phyloP scores from a whole-genome alignment of 352 stramenopile species.

The Pythium volutum region DNA sequence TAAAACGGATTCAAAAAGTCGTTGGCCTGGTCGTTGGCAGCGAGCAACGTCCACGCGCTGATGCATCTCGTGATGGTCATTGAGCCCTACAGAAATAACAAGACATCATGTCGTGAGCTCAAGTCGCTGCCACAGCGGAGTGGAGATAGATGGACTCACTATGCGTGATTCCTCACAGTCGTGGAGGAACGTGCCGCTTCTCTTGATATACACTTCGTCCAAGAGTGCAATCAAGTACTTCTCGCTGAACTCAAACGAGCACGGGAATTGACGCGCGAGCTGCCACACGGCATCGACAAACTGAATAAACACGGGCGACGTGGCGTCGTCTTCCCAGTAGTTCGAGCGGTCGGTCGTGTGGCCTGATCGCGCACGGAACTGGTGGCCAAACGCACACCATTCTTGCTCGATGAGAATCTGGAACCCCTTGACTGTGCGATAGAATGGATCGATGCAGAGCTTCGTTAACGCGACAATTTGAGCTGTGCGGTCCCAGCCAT shows the following conservation, averaged over 20 bases:
- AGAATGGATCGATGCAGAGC: slow-evolving; percentile 97
- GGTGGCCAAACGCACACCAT: slow-evolving; percentile 98
- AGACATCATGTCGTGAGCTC: neutral
- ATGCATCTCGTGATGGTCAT: slow-evolving; percentile 59
- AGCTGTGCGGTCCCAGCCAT: slow-evolving; percentile 98
- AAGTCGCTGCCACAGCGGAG: neutral
- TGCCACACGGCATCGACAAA: slow-evolving; percentile 99
- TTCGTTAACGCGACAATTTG: slow-evolving; percentile 95
- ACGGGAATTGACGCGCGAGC: slow-evolving; percentile 94
- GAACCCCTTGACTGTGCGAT: slow-evolving; percentile 96
- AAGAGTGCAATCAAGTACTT: slow-evolving; percentile 90
- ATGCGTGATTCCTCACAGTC: slow-evolving; percentile 92
- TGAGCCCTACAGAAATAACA: slow-evolving; percentile 33
- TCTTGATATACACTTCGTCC: slow-evolving; percentile 95
- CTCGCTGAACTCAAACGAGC: slow-evolving; percentile 98
- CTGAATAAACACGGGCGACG: slow-evolving; percentile 98
- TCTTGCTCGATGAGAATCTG: slow-evolving; percentile 98
- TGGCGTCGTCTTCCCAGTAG: slow-evolving; percentile 95
- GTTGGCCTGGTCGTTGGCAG: slow-evolving; percentile 30
- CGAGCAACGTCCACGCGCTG: slow-evolving; percentile 65
- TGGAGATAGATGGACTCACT: slow-evolving; percentile 26
- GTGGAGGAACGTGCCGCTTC: slow-evolving; percentile 97
- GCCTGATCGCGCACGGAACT: slow-evolving; percentile 92
- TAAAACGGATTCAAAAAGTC: slow-evolving; percentile 84
- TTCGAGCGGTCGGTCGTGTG: slow-evolving; percentile 50